A percentile compares a stretch with the other conserved stretches of the same genome.
phyloP scores from a whole-genome alignment of 2,329 filamentous ascomycete genomes.

The Ophiocordyceps robertsii region DNA sequence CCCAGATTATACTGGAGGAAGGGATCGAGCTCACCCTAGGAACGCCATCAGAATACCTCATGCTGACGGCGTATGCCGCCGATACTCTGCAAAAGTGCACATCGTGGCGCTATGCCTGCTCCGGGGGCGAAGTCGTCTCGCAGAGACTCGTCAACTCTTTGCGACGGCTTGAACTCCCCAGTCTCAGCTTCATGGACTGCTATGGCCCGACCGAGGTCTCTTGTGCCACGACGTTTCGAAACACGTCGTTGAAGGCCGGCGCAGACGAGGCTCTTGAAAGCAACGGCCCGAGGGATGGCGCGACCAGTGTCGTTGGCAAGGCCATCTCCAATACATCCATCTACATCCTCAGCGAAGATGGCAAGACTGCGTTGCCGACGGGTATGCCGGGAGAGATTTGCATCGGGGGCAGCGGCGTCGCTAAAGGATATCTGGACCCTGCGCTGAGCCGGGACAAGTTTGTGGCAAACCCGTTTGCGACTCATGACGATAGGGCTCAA shows the following conservation, averaged over 20 bases:
- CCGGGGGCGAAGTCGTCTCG: conserved; percentile 8
- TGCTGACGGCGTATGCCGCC: conserved; percentile 5
- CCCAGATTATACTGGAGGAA: conserved; percentile 12
- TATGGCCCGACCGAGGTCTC: conserved; percentile 19
- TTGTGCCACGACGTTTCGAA: conserved; percentile 2
- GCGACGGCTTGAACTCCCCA: background rate
- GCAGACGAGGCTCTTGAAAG: background rate
- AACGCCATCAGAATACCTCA: conserved; percentile 23
- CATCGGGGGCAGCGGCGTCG: conserved; percentile 25
- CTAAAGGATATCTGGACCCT: conserved; percentile 23
- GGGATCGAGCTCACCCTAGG: conserved; percentile 18
- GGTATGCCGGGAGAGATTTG: conserved; percentile 10
- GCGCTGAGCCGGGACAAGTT: conserved; percentile 3
- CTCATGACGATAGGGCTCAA: conserved; percentile 2
- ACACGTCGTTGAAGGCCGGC: background rate
- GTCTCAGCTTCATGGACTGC: conserved; percentile 6
- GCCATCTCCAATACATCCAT: conserved; percentile 18
- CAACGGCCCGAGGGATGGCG: background rate
- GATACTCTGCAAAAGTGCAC: conserved; percentile 2
- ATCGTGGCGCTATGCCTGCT: conserved; percentile 3
- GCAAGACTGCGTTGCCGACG: conserved; percentile 2
- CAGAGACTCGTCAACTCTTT: conserved; percentile 3
- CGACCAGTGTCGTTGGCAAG: conserved; percentile 5
- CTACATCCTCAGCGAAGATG: conserved; percentile 25
- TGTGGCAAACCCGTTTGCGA: background rate